A percentile compares a stretch with the other conserved stretches of the same genome.
These are phyloP conservation scores for Tremella yokohamensis DNA, from an alignment of 768 basidiomycete species.

Conservation along the genomic window DNA sequence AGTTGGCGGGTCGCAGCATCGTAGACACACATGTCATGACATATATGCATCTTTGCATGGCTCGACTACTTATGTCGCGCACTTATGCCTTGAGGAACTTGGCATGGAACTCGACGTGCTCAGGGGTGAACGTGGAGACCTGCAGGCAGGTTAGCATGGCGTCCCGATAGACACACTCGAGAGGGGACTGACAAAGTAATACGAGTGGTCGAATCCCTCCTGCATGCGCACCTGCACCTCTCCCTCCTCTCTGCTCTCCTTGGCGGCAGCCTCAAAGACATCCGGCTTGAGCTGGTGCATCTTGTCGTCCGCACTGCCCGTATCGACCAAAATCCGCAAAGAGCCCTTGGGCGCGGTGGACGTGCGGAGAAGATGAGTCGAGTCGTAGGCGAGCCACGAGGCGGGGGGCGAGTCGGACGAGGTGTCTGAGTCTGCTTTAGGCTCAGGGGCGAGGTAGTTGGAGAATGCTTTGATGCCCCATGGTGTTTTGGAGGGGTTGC, in stretches of 20 bases:
- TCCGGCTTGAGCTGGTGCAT: slow-evolving; percentile 86
- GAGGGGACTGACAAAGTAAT: slow-evolving; percentile 67
- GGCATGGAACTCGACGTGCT: slow-evolving; percentile 88
- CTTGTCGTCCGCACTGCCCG: slow-evolving; percentile 63
- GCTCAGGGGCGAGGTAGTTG: slow-evolving; percentile 63
- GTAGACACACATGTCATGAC: too few species aligned
- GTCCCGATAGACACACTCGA: neutral
- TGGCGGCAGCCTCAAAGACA: slow-evolving; percentile 74
- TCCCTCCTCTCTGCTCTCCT: slow-evolving; percentile 66
- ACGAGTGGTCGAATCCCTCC: slow-evolving; percentile 71
- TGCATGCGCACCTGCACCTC: slow-evolving; percentile 76
- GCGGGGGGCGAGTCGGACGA: slow-evolving; percentile 55
- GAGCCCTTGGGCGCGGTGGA: slow-evolving; percentile 56
- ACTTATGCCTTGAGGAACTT: slow-evolving; percentile 73
- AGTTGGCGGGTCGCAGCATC: too few species aligned
- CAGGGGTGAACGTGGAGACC: slow-evolving; percentile 85
- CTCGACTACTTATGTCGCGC: too few species aligned
- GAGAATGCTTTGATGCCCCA: slow-evolving; percentile 92
- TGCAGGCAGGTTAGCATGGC: slow-evolving; percentile 49
- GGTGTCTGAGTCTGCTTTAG: slow-evolving; percentile 10
- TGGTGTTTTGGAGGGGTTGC: slow-evolving; percentile 75
- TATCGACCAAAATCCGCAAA: slow-evolving; percentile 79
- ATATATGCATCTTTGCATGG: too few species aligned
- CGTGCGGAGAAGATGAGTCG: slow-evolving; percentile 72
- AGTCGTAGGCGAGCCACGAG: slow-evolving; percentile 80